Evolutionary conservation across 805 yeast species (phyloP), one percentile per base, ranked within the genome.

Genomic region (Kazachstania taianensis): DNA sequence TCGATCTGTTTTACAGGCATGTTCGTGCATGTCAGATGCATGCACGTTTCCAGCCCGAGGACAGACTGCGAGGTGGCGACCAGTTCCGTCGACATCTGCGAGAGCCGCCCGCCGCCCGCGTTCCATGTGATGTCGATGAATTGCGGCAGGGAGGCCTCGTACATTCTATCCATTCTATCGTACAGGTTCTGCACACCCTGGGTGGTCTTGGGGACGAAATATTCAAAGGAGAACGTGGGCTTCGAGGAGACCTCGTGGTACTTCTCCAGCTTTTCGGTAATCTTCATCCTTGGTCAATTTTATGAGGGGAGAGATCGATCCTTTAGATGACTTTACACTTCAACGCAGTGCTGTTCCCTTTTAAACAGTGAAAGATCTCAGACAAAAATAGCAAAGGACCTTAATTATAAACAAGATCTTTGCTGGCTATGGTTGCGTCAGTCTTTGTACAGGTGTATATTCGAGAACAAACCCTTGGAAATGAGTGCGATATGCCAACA

Each of bases 81-180:
- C 73, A 92, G 79, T 46, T 92, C 97, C 24, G 86, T 81, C 17
- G 98, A 86, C 44, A 86, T 64, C 29, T 76, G 75, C 10, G 94
- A 78, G 33, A 81, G 62, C 15, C 29, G 14, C 32, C 94, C 70
- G 5, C 97, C 97, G 28, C 98, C 98, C 3, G 98, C 98, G 53
- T 89, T 89, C 98, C 98, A 92, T 1, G 98, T 92, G 44, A 92
- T 82, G 55, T 92, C 98, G 40, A 92, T 78, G 59, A 92, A 92
- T 44, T 82, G 75, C 2, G 98, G 98, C 44, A 78, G 78, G 2
- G 63, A 49, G 49, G 85, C 67, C 45, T 82, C 84, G 59, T 83
- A 85, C 98, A 92, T 92, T 58, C 96, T 75, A 55, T 92, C 97
- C 87, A 92, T 89, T 55, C 98, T 72, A 59, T 92, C 97, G 63